Evolutionary conservation across 441 rosid species (phyloP).

Genomic region (Biscutella laevigata): DNA sequence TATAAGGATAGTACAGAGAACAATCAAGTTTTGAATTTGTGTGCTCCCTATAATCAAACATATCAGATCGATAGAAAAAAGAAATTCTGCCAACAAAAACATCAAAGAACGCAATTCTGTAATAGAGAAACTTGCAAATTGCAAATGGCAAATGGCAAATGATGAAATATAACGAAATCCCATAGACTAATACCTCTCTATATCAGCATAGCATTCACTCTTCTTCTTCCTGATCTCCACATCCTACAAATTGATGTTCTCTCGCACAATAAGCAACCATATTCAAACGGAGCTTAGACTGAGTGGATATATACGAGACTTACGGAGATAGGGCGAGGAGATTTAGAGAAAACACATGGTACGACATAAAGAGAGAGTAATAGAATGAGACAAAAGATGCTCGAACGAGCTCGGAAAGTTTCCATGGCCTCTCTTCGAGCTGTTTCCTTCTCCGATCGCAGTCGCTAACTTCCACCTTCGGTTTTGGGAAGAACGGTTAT

Average conservation of each 20-base stretch:
- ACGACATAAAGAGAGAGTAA: conserved; percentile 15
- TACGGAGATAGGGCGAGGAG: conserved; percentile 64
- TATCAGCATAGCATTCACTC: conserved; percentile 67
- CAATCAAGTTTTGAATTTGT: background rate
- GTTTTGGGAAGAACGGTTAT: conserved; percentile 13
- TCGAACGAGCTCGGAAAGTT: conserved; percentile 7
- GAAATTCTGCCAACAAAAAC: background rate
- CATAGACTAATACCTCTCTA: conserved; percentile 41
- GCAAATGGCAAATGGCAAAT: too few species aligned
- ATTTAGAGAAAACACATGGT: conserved; percentile 44
- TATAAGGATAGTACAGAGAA: background rate
- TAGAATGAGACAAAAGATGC: conserved; percentile 10
- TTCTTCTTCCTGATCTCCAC: conserved; percentile 55
- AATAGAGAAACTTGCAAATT: too few species aligned
- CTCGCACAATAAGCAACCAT: background rate
- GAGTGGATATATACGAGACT: background rate
- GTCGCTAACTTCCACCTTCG: conserved; percentile 10
- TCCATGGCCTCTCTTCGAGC: conserved; percentile 18
- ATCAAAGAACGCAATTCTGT: background rate
- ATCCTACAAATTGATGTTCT: conserved; percentile 37
- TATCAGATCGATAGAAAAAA: background rate
- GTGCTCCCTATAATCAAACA: background rate
- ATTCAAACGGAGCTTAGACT: background rate
- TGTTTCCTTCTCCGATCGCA: conserved; percentile 21
- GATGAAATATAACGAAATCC: too few species aligned